Conservation (phyloP, 2,329 filamentous ascomycete genomes). For the Thelonectria blattea region DNA sequence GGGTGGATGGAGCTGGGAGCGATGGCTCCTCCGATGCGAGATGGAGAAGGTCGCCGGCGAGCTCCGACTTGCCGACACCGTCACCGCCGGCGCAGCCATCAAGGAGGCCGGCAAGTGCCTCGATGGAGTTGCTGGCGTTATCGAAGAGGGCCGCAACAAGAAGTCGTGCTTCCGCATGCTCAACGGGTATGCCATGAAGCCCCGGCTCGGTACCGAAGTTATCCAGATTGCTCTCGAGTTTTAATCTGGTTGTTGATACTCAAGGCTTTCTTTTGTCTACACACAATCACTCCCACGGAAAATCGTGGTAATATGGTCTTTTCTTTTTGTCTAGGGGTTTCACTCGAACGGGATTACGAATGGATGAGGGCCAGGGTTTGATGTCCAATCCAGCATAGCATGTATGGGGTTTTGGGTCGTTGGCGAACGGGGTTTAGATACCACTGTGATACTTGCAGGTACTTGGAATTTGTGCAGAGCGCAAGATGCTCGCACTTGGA, state of each 20-base stretch:
- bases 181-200: conserved; percentile 70
- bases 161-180: conserved; percentile 67
- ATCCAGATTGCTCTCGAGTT: conserved; percentile 46
- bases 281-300: conserved; percentile 14
- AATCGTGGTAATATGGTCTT: not conserved
- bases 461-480: conserved; percentile 29
- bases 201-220: conserved; percentile 46
- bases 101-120: conserved; percentile 64
- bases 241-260: conserved; percentile 24
- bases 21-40: conserved; percentile 89
- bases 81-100: conserved; percentile 57
- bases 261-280: conserved; percentile 34
- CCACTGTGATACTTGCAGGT: conserved; percentile 31
- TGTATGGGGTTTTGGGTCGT: conserved; percentile 10
- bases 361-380: conserved; percentile 21
- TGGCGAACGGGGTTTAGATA: conserved; percentile 36
- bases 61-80: conserved; percentile 59
- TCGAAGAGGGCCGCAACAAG: conserved; percentile 67
- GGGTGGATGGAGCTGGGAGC: conserved; percentile 92
- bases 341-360: conserved; percentile 28
- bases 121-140: conserved; percentile 63
- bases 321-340: conserved; percentile 19
- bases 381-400: conserved; percentile 16
- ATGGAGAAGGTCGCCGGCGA: conserved; percentile 79
- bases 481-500: conserved; percentile 20